Percentiles rank a stretch among this genome's conserved stretches.
phyloP scores from a whole-genome alignment of 2,329 filamentous ascomycete genomes.

The Exophiala xenobiotica region DNA sequence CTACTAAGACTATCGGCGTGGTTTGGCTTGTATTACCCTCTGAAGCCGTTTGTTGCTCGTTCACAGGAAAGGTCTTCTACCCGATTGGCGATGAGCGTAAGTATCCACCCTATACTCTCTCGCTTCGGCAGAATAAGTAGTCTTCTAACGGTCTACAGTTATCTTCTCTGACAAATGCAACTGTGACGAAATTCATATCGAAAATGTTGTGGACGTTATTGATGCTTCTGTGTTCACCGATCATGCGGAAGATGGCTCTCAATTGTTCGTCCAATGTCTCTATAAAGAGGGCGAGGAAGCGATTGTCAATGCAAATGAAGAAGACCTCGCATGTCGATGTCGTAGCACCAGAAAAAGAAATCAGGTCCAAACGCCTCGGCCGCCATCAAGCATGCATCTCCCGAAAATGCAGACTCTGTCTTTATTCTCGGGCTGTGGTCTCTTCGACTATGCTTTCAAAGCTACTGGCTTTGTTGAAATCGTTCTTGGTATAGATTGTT shows the following conservation, averaged over 20 bases:
- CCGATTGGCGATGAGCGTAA: constrained; percentile 68
- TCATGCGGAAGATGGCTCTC: constrained; percentile 43
- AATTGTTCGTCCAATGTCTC: constrained; percentile 69
- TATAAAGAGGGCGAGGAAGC: constrained; percentile 64
- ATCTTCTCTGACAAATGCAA: constrained; percentile 73
- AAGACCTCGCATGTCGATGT: constrained; percentile 29
- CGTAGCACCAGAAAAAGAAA: constrained; percentile 11
- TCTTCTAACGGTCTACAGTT: background rate
- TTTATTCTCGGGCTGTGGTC: constrained; percentile 76
- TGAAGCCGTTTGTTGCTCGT: constrained; percentile 67
- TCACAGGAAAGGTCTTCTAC: constrained; percentile 59
- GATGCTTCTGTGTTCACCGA: constrained; percentile 58
- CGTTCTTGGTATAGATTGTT: constrained; percentile 67
- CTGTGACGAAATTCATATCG: constrained; percentile 57
- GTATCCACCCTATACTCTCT: no score
- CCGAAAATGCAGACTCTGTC: constrained; percentile 62
- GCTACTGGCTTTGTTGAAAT: constrained; percentile 59
- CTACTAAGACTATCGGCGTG: constrained; percentile 52
- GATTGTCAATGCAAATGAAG: constrained; percentile 46
- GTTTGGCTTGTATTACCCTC: constrained; percentile 72
- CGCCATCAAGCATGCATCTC: background rate
- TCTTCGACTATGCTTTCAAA: constrained; percentile 70
- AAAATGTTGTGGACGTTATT: constrained; percentile 59
- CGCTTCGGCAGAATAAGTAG: constrained; percentile 52
- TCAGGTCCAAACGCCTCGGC: no score